A percentile compares a stretch with the other conserved stretches of the same genome.
phyloP scores from a whole-genome alignment of 2,329 filamentous ascomycete species.

The Aspergillus sp. region DNA sequence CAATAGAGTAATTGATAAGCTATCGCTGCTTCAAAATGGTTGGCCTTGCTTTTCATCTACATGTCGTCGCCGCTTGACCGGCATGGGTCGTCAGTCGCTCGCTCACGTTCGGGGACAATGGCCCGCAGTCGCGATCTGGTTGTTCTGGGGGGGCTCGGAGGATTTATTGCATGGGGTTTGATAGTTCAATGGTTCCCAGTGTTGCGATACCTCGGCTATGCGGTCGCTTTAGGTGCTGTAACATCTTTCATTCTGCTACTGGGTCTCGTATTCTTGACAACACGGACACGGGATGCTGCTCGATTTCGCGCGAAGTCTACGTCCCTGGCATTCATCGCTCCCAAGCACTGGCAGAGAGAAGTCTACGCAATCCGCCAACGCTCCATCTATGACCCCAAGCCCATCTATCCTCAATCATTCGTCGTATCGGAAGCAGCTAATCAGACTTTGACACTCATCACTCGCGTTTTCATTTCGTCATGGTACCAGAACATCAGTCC shows the following conservation, averaged over 20 bases:
- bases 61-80: slow-evolving; percentile 11
- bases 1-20: background rate
- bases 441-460: slow-evolving; percentile 65
- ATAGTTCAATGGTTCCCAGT: slow-evolving; percentile 74
- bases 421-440: slow-evolving; percentile 75
- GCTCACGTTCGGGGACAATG: slow-evolving; percentile 45
- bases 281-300: slow-evolving; percentile 33
- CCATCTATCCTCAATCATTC: slow-evolving; percentile 69
- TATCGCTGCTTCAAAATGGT: background rate
- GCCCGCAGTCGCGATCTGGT: slow-evolving; percentile 40
- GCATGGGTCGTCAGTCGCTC: slow-evolving; percentile 29
- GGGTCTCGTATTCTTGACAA: slow-evolving; percentile 55
- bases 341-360: slow-evolving; percentile 63
- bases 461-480: slow-evolving; percentile 75
- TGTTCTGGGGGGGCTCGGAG: slow-evolving; percentile 34
- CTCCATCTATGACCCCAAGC: slow-evolving; percentile 59
- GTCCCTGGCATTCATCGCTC: slow-evolving; percentile 53
- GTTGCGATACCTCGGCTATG: slow-evolving; percentile 78
- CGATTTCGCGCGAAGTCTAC: slow-evolving; percentile 39
- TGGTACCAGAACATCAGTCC: slow-evolving; percentile 87
- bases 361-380: slow-evolving; percentile 58
- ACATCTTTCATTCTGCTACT: slow-evolving; percentile 49
- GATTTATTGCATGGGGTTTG: slow-evolving; percentile 78
- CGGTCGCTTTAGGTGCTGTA: slow-evolving; percentile 65
- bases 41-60: background rate